Evolutionary conservation across 768 basidiomycete species (phyloP).

Genomic region (Suillus subalutaceus): DNA sequence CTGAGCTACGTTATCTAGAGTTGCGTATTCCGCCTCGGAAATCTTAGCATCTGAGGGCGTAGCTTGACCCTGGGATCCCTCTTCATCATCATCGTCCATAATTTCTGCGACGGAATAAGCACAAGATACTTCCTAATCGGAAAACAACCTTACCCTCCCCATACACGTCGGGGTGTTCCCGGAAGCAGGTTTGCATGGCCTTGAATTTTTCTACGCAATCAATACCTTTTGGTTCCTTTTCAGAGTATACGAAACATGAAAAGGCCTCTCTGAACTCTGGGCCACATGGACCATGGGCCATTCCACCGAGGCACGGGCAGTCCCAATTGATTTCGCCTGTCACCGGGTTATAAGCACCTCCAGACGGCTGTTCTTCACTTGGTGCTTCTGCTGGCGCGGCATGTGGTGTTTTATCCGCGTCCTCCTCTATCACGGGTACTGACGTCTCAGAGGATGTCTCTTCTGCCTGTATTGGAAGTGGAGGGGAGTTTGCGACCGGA

Average conservation of each 20-base stretch:
- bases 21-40: conserved; percentile 12
- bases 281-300: conserved; percentile 98
- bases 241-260: conserved; percentile 94
- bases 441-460: conserved; percentile 21
- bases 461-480: conserved; percentile 22
- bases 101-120: conserved; percentile 50
- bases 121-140: conserved; percentile 5
- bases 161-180: conserved; percentile 94
- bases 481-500: conserved; percentile 23
- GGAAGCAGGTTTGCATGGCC: conserved; percentile 97
- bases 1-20: conserved; percentile 9
- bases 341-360: conserved; percentile 86
- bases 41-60: conserved; percentile 13
- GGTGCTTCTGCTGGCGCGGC: conserved; percentile 17
- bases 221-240: conserved; percentile 95
- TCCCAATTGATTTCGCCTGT: conserved; percentile 99
- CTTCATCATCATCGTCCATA: conserved; percentile 68
- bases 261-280: conserved; percentile 93
- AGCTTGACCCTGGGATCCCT: conserved; percentile 17
- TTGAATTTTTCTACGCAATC: conserved; percentile 98
- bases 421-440: conserved; percentile 9
- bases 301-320: conserved; percentile 97
- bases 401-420: conserved; percentile 14
- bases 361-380: conserved; percentile 29
- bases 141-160: conserved; percentile 71